A percentile compares a stretch with the other conserved stretches of the same genome.
Evolutionary conservation across 331 rosid genomes (phyloP).

Genomic region (Malus hybrid): DNA sequence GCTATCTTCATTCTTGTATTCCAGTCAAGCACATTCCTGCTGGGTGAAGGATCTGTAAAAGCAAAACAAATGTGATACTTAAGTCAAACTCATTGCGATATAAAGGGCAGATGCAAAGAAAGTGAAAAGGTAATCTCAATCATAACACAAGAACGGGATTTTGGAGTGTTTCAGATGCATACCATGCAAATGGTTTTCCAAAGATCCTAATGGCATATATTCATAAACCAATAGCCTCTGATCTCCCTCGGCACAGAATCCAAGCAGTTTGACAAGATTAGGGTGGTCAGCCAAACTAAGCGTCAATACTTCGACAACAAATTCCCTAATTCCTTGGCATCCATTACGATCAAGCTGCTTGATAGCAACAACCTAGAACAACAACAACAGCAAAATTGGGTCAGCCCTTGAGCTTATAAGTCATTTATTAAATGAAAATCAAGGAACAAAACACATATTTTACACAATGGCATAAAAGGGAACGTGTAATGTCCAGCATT

Average conservation of each 20-base stretch:
- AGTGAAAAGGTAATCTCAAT: not conserved
- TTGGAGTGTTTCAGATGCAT: not conserved
- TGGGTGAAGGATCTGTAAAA: constrained; percentile 28
- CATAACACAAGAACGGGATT: not conserved
- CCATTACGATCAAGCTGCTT: constrained; percentile 62
- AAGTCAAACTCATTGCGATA: not conserved
- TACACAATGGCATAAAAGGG: not conserved
- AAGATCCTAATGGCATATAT: constrained; percentile 77
- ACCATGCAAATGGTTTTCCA: constrained; percentile 79
- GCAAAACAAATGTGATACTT: not conserved
- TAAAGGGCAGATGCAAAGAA: not conserved
- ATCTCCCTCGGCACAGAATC: constrained; percentile 70
- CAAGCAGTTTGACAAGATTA: constrained; percentile 77
- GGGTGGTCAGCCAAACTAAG: constrained; percentile 58
- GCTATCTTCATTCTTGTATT: constrained; percentile 65
- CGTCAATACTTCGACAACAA: constrained; percentile 63
- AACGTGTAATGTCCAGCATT: not conserved
- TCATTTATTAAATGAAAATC: not conserved
- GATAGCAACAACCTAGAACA: constrained; percentile 67
- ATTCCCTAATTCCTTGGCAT: constrained; percentile 63
- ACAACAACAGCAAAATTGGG: not conserved
- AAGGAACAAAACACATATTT: not conserved
- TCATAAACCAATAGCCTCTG: constrained; percentile 82
- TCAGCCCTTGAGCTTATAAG: not conserved
- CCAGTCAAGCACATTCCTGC: constrained; percentile 45